Evolutionary conservation across 768 basidiomycete genomes (phyloP).

Genomic region (Russula vinacea): DNA sequence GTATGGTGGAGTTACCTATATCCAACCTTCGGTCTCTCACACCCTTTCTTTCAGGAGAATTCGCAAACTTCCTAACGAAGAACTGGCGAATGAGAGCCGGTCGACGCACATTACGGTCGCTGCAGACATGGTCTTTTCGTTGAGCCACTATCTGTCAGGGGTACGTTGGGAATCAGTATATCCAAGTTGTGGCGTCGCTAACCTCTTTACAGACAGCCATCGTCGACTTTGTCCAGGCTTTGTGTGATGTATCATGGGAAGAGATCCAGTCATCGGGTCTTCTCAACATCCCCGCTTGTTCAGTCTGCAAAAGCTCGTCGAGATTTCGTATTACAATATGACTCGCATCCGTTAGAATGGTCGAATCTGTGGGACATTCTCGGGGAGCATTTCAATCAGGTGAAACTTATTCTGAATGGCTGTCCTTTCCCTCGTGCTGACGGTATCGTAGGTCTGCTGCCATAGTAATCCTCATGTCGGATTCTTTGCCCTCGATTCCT

Average conservation of each 20-base stretch:
- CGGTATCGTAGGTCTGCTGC: constrained; percentile 77
- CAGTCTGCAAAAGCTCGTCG: constrained; percentile 95
- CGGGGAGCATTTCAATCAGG: constrained; percentile 98
- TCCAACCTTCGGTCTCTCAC: neutral
- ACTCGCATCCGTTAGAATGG: constrained; percentile 97
- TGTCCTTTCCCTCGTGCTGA: constrained; percentile 4
- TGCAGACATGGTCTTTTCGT: constrained; percentile 98
- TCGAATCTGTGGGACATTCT: constrained; percentile 96
- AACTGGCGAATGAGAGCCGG: constrained; percentile 92
- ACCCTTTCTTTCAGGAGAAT: constrained; percentile 37
- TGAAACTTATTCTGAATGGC: constrained; percentile 37
- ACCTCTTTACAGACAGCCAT: constrained; percentile 72
- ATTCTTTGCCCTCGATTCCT: constrained; percentile 94
- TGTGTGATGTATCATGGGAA: constrained; percentile 98
- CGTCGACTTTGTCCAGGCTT: constrained; percentile 93
- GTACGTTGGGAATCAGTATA: constrained; percentile 48
- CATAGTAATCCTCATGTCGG: constrained; percentile 96
- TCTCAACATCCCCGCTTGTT: constrained; percentile 94
- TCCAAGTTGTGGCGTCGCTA: constrained; percentile 7
- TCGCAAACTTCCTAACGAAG: constrained; percentile 78
- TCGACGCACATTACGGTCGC: constrained; percentile 98
- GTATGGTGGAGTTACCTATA: constrained; percentile 44
- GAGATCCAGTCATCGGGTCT: constrained; percentile 97
- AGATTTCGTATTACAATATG: constrained; percentile 99
- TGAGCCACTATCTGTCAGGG: constrained; percentile 91